A percentile compares a stretch with the other conserved stretches of the same genome.
Evolutionary conservation across 2,329 filamentous ascomycete species (phyloP).

Genomic region (Penicillium hesseltinei): DNA sequence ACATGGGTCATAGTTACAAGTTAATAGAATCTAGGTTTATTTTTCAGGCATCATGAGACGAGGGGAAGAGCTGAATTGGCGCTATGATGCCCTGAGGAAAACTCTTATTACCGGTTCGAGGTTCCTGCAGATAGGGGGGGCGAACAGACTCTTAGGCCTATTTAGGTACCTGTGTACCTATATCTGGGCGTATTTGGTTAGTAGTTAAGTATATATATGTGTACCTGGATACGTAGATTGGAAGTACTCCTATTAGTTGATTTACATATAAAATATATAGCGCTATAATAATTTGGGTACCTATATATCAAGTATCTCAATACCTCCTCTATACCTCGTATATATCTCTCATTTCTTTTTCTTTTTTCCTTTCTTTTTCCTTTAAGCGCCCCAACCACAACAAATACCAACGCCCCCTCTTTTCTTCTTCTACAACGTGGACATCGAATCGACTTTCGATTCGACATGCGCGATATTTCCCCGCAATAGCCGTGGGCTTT

Average conservation of each 20-base stretch:
- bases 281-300: background rate
- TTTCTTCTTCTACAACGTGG: background rate
- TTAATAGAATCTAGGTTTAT: background rate
- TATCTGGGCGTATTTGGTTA: too few species aligned
- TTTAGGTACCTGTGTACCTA: background rate
- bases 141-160: background rate
- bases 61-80: background rate
- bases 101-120: constrained; percentile 21
- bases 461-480: constrained; percentile 8
- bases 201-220: background rate
- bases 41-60: constrained; percentile 1
- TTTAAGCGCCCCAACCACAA: constrained; percentile 28
- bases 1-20: background rate
- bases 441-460: background rate
- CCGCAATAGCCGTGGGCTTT: constrained; percentile 6
- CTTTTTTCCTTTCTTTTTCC: constrained; percentile 12
- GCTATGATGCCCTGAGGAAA: constrained; percentile 3
- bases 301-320: background rate
- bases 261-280: background rate
- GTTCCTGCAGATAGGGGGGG: constrained; percentile 19
- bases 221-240: background rate
- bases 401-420: background rate
- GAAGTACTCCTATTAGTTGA: background rate
- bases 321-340: background rate
- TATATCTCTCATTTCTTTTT: constrained; percentile 2